Evolutionary conservation across 441 rosid species (phyloP).

Genomic region (Brassica balearica): DNA sequence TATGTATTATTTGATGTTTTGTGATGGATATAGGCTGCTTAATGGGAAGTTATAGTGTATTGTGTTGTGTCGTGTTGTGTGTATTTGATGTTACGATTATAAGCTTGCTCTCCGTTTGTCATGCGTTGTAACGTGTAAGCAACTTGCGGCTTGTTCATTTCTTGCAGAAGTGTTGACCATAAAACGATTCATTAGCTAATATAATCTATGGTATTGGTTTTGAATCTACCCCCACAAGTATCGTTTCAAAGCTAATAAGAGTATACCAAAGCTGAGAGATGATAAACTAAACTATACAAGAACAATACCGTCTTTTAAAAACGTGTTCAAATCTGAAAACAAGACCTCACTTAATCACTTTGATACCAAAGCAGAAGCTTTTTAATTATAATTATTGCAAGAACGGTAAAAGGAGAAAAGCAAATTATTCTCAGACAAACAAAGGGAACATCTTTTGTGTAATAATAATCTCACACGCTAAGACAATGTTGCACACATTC

Average conservation of each 20-base stretch:
- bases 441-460: conserved; percentile 47
- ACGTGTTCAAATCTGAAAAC: conserved; percentile 32
- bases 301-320: background rate
- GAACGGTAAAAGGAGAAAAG: conserved; percentile 27
- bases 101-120: conserved; percentile 12
- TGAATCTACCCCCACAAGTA: background rate
- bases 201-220: conserved; percentile 22
- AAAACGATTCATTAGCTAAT: conserved; percentile 22
- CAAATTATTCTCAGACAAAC: conserved; percentile 48
- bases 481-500: conserved; percentile 53
- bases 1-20: conserved; percentile 34
- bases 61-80: conserved; percentile 38
- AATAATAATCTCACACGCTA: conserved; percentile 48
- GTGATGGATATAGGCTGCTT: background rate
- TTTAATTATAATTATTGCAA: conserved; percentile 2
- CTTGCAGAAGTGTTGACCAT: conserved; percentile 19
- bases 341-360: conserved; percentile 28
- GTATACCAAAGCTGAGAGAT: background rate
- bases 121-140: conserved; percentile 33
- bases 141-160: conserved; percentile 28
- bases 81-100: conserved; percentile 25
- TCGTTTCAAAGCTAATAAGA: background rate
- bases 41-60: conserved; percentile 7
- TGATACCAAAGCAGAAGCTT: conserved; percentile 29
- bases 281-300: background rate